These are phyloP conservation scores for Trichoderma afroharzianum DNA, from an alignment of 2,329 filamentous ascomycete genomes.

Conservation along the genomic window DNA sequence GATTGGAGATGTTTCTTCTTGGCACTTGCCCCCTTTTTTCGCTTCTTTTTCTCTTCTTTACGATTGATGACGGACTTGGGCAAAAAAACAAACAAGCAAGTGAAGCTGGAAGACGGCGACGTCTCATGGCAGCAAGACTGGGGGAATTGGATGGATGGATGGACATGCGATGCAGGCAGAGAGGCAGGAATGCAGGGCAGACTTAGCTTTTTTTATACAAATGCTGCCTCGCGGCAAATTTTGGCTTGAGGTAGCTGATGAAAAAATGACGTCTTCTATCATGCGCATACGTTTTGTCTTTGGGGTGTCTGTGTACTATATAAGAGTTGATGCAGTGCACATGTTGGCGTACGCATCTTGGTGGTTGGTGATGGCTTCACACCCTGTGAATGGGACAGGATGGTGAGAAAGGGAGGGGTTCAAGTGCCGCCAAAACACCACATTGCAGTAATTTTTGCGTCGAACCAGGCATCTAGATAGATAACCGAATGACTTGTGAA, in stretches of 20 bases:
- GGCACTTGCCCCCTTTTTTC: background rate
- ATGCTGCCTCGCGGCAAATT: conserved; percentile 47
- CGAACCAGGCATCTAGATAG: fast-evolving
- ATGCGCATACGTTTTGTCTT: background rate
- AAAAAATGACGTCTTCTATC: background rate
- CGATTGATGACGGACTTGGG: conserved; percentile 19
- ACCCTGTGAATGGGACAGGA: background rate
- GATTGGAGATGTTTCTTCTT: background rate
- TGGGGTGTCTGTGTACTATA: no score
- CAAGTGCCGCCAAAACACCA: background rate
- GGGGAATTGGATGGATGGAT: background rate
- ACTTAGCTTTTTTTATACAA: conserved; percentile 34
- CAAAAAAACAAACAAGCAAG: background rate
- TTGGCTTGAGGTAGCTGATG: conserved; percentile 24
- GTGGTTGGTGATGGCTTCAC: conserved; percentile 7
- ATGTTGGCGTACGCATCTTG: background rate
- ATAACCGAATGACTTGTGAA: background rate
- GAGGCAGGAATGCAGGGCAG: conserved; percentile 9
- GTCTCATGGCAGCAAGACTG: background rate
- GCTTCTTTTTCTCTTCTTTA: conserved; percentile 1
- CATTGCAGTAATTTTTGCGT: background rate
- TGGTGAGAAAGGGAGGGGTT: background rate
- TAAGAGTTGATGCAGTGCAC: background rate
- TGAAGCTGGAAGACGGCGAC: conserved; percentile 2
- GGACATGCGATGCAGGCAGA: background rate